Base-by-base conservation (phyloP, 495 filamentous ascomycete species). In the Aspergillus cristatus region DNA sequence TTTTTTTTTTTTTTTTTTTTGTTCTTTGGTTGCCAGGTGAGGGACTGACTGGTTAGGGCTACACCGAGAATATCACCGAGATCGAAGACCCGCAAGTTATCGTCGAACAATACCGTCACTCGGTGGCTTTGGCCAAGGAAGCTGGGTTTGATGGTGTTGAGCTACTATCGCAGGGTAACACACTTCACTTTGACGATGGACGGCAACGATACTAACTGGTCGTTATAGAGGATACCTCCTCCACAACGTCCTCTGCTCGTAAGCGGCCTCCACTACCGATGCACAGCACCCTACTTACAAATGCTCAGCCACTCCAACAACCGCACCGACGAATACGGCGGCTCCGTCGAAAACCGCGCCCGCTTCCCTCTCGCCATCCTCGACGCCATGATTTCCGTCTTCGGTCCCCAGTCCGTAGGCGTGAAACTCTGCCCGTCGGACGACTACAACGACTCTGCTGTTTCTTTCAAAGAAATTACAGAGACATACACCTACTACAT, bases 91-190 rank as follows among this genome's bases (percentile, higher is more conserved):
- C 42, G 7, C 29, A 30, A 14, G 7, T 24, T 2, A 67, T 58
- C 14, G 63, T 80, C 14, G 41, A 55, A 2, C 65, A 68, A 39
- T 81, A 75, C 37, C 69, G 63, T 12, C 36, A 57, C 10, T 76
- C 76, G 22, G 72, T 76, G 2, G 49, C 56, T 41, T 70, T 69
- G 35, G 75, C 76, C 3, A 60, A 79, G 6, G 58, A 56, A 30
- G 78, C 76, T 16, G 79, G 78, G 13, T 83, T 81, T 42, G 79
- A 82, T 47, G 77, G 75, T 14, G 73, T 83, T 5, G 79, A 83
- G 56, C 15, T 44, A 18, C 15, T 44, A 18, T 38, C 30, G 3
- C 42, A 44, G 32, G 42, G 42, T 24, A 24, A 8, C 8, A 24
- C 4, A 4, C 20, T 24, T 24, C 20, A 24, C 8, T 4, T 8